phyloP scores from a whole-genome alignment of 2,329 filamentous ascomycete species.

The Neonectria sp. region DNA sequence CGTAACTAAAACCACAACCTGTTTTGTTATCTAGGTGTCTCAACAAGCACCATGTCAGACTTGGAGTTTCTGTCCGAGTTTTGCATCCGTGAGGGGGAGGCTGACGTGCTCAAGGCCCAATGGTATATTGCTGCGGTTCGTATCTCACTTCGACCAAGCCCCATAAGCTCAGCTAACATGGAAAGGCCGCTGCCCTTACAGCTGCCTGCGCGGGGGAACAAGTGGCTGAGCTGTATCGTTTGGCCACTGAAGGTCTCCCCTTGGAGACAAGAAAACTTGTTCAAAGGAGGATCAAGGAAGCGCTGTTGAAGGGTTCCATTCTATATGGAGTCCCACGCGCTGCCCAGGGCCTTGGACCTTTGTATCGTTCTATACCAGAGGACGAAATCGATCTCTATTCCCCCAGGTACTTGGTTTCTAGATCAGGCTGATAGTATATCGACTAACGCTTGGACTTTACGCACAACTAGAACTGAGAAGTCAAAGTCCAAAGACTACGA shows the following conservation, averaged over 20 bases:
- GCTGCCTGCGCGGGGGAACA: not conserved
- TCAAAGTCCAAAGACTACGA: not conserved
- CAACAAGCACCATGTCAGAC: not conserved
- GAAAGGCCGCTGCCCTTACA: not conserved
- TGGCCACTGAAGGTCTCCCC: not conserved
- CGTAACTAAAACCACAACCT: not conserved
- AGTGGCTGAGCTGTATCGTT: not conserved
- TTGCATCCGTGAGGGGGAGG: not conserved
- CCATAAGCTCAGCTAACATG: not conserved
- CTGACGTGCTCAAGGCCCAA: not conserved
- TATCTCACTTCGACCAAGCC: no score
- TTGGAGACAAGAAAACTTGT: not conserved
- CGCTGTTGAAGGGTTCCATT: not conserved
- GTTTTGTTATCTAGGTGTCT: not conserved
- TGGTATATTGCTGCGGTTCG: not conserved
- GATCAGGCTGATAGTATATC: not conserved
- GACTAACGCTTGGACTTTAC: not conserved
- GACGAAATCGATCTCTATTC: not conserved
- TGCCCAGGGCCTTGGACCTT: not conserved
- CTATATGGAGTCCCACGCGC: not conserved
- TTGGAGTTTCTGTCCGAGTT: not conserved
- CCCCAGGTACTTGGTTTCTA: not conserved
- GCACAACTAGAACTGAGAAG: not conserved
- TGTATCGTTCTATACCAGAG: not conserved
- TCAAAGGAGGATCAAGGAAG: not conserved